A percentile compares a stretch with the other conserved stretches of the same genome.
Conservation (phyloP, 306 rosid genomes). For the Cyamopsis tetragonoloba region DNA sequence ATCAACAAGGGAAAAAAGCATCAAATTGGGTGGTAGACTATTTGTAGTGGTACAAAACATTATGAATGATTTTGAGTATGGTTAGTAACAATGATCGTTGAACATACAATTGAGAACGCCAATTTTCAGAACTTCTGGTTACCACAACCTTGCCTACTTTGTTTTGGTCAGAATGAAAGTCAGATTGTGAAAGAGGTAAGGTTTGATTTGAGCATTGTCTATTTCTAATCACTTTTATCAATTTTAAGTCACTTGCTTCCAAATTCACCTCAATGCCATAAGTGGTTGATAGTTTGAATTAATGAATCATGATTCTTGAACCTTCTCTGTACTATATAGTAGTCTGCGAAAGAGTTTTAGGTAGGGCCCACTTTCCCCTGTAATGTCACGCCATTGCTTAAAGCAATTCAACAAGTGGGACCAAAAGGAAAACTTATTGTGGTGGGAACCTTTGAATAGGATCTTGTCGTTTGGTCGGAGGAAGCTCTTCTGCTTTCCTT, state of each 20-base stretch:
- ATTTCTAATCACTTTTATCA: background rate
- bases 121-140: background rate
- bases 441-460: constrained; percentile 43
- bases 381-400: constrained; percentile 57
- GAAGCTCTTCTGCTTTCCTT: constrained; percentile 34
- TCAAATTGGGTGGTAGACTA: background rate
- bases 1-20: no score
- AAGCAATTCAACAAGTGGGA: constrained; percentile 47
- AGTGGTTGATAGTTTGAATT: no score
- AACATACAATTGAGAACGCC: background rate
- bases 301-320: no score
- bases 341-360: constrained; percentile 27
- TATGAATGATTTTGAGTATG: constrained; percentile 10
- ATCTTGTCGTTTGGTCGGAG: constrained; percentile 77
- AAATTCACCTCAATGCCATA: background rate
- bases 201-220: background rate
- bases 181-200: background rate
- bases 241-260: no score
- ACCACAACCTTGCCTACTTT: constrained; percentile 9
- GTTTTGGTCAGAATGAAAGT: background rate
- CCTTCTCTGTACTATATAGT: background rate
- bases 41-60: background rate
- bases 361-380: constrained; percentile 39
- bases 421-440: constrained; percentile 50
- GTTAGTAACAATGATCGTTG: background rate